phyloP scores from a whole-genome alignment of 2,329 filamentous ascomycete species.

The Xylaria sp. region DNA sequence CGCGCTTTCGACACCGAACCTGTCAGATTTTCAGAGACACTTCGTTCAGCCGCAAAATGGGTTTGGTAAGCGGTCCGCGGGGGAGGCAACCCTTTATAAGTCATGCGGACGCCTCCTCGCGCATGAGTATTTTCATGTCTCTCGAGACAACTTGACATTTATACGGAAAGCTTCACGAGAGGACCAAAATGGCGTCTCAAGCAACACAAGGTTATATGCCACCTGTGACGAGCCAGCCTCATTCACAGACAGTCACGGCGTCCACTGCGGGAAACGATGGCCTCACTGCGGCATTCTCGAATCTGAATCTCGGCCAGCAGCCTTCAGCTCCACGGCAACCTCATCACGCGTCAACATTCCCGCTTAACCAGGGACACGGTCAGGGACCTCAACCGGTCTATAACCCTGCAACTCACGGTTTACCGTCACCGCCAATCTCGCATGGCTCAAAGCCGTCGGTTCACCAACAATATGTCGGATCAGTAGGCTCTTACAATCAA shows the following conservation, averaged over 20 bases:
- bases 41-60: slow-evolving; percentile 33
- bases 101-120: neutral
- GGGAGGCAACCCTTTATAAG: slow-evolving; percentile 29
- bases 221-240: slow-evolving; percentile 19
- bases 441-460: neutral
- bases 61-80: neutral
- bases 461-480: slow-evolving; percentile 21
- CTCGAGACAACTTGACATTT: slow-evolving; percentile 1
- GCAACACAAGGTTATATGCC: slow-evolving; percentile 18
- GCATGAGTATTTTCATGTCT: too few relatives aligned
- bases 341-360: slow-evolving; percentile 11
- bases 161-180: neutral
- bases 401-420: slow-evolving; percentile 14
- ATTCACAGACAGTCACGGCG: slow-evolving; percentile 17
- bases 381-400: slow-evolving; percentile 16
- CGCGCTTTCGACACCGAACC: neutral
- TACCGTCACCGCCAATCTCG: slow-evolving; percentile 30
- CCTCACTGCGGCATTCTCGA: slow-evolving; percentile 34
- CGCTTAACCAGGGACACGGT: neutral
- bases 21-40: slow-evolving; percentile 14
- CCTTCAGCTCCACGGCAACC: slow-evolving; percentile 11
- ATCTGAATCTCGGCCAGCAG: slow-evolving; percentile 31
- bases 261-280: slow-evolving; percentile 16
- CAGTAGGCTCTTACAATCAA: slow-evolving; percentile 18
- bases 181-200: slow-evolving; percentile 32